These are phyloP conservation scores for Diaporthe sp. DNA, from an alignment of 2,329 filamentous ascomycete genomes.

Conservation along the genomic window DNA sequence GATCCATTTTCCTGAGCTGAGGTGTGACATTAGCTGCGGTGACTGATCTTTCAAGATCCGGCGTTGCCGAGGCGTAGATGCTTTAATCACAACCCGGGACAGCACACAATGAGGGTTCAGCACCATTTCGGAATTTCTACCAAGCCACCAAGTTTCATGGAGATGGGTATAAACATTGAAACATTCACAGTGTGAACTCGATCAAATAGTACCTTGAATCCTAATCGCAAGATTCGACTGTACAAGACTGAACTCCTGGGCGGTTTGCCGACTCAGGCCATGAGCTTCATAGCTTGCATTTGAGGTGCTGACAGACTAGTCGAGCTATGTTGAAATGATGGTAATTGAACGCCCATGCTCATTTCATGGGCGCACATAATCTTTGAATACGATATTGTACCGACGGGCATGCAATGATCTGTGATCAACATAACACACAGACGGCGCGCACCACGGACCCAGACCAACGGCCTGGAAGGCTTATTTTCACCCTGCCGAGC, in stretches of 20 bases:
- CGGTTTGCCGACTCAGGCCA: background rate
- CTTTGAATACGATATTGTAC: background rate
- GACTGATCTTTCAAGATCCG: background rate
- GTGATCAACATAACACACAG: background rate
- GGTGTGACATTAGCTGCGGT: background rate
- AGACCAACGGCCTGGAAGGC: background rate
- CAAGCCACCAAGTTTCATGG: background rate
- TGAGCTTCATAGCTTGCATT: background rate
- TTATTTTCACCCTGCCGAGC: background rate
- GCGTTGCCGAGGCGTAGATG: background rate
- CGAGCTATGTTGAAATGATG: background rate
- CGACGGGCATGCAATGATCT: background rate
- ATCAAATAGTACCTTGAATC: background rate
- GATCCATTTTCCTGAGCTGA: background rate
- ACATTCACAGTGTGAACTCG: background rate
- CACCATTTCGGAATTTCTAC: background rate
- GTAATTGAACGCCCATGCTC: background rate
- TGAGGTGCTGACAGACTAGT: too few species aligned
- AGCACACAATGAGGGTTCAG: background rate
- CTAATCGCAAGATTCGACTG: too few species aligned
- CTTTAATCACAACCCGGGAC: background rate
- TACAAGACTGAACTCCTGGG: too few species aligned
- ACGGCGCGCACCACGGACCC: background rate
- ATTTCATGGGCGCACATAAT: too few species aligned
- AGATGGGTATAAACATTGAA: too few species aligned